These are phyloP conservation scores for Trichosanthes cucumerina DNA, from an alignment of 306 rosid species.

Conservation along the genomic window DNA sequence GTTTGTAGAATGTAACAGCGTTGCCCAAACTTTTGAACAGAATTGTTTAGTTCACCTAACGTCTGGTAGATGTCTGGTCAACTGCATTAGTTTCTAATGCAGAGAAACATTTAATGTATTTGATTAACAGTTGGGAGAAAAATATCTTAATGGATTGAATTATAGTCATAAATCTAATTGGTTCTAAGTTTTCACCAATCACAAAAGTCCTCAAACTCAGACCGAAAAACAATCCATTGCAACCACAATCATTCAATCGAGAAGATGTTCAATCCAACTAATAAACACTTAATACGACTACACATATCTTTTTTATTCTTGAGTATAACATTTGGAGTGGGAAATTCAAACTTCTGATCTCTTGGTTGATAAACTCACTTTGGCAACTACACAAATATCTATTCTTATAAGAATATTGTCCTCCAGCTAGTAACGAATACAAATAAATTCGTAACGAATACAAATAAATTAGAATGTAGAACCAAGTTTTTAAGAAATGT, in stretches of 20 bases:
- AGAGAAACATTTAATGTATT: not conserved
- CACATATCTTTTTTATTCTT: too few relatives aligned
- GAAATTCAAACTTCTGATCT: too few relatives aligned
- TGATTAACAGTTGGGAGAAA: not conserved
- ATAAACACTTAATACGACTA: not conserved
- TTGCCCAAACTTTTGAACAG: not conserved
- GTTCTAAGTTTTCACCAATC: not conserved
- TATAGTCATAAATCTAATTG: not conserved
- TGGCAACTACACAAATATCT: not conserved
- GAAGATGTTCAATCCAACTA: not conserved
- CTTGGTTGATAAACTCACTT: too few relatives aligned
- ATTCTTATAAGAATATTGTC: not conserved
- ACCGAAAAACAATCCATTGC: not conserved
- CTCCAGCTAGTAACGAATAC: too few relatives aligned
- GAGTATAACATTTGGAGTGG: too few relatives aligned
- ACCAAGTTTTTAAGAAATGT: too few relatives aligned
- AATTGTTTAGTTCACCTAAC: not conserved
- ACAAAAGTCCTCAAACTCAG: not conserved
- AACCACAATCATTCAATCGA: not conserved
- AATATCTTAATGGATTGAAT: not conserved
- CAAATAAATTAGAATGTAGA: too few relatives aligned
- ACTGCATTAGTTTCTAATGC: not conserved
- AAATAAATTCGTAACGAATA: too few relatives aligned
- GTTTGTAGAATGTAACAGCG: not conserved
- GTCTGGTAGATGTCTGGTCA: not conserved